A percentile compares a stretch with the other conserved stretches of the same genome.
These are phyloP conservation scores for Leishmania amazonensis DNA, from an alignment of 208 protist species.

Conservation along the genomic window DNA sequence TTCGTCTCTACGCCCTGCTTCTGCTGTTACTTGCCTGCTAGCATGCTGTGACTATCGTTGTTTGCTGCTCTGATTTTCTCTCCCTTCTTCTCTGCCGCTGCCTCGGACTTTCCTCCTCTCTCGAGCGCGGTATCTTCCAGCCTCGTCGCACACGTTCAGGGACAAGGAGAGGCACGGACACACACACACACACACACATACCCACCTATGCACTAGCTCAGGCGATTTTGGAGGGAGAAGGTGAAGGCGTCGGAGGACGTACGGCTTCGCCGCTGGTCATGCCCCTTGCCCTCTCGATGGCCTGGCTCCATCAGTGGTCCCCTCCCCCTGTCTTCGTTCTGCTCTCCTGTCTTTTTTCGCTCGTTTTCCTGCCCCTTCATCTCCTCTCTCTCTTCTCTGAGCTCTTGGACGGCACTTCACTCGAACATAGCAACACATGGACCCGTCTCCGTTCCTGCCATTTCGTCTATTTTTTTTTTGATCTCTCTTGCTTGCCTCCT, in stretches of 20 bases:
- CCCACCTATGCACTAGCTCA: neutral
- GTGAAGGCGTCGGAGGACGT: neutral
- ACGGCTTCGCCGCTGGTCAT: neutral
- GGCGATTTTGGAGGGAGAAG: neutral
- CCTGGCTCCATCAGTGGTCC: neutral
- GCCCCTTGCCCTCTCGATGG: neutral
- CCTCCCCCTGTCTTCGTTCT: neutral
- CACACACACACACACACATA: neutral
- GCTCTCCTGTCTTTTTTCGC: neutral
- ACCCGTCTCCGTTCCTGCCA: neutral
- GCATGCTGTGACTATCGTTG: neutral
- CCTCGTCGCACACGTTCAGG: neutral
- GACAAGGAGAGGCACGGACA: neutral
- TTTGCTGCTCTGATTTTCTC: constrained; percentile 3
- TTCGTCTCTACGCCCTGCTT: constrained; percentile 18
- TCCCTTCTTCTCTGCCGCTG: constrained; percentile 3
- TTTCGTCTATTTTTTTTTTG: neutral
- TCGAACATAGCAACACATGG: neutral
- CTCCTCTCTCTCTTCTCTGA: neutral
- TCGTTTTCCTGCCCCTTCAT: neutral
- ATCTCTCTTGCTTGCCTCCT: neutral
- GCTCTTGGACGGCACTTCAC: neutral
- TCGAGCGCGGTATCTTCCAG: neutral
- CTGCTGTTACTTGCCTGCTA: neutral
- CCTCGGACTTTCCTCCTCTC: constrained; percentile 12